A percentile compares a stretch with the other conserved stretches of the same genome.
These are phyloP conservation scores for Gleditsia sinensis DNA, from an alignment of 306 rosid species.

Conservation along the genomic window DNA sequence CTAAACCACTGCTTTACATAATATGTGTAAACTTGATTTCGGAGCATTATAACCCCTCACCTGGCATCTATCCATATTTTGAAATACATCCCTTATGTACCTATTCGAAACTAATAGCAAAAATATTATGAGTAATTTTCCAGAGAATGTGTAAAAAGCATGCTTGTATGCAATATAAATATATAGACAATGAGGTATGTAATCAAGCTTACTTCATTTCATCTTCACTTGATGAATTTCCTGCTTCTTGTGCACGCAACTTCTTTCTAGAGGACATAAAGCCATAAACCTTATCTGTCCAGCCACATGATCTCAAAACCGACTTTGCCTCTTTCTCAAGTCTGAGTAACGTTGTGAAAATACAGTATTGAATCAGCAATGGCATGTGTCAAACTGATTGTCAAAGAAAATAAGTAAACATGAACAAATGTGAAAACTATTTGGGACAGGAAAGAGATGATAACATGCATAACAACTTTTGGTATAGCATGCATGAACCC, in stretches of 20 bases:
- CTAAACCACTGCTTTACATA: conserved; percentile 9
- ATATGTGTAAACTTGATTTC: background rate
- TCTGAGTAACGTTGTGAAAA: conserved; percentile 46
- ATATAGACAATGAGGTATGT: conserved; percentile 10
- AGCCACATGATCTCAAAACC: conserved; percentile 75
- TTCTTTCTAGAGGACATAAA: conserved; percentile 73
- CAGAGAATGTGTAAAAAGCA: conserved; percentile 17
- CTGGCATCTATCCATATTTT: background rate
- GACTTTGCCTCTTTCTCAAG: conserved; percentile 68
- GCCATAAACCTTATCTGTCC: conserved; percentile 61
- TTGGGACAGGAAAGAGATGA: background rate
- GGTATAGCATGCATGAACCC: conserved; percentile 21
- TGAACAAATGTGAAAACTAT: conserved; percentile 1
- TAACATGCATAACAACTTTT: conserved; percentile 1
- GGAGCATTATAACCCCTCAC: conserved; percentile 19
- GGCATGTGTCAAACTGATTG: conserved; percentile 21
- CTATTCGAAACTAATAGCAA: background rate
- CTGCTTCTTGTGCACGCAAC: conserved; percentile 52
- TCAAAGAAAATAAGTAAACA: conserved; percentile 11
- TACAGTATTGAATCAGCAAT: conserved; percentile 18
- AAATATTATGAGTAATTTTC: background rate
- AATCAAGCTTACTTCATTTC: conserved; percentile 57
- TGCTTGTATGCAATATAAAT: background rate
- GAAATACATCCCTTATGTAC: background rate
- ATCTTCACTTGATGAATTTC: conserved; percentile 39